Conservation (phyloP, 208 protist genomes). For the Herpetomonas muscarum region DNA sequence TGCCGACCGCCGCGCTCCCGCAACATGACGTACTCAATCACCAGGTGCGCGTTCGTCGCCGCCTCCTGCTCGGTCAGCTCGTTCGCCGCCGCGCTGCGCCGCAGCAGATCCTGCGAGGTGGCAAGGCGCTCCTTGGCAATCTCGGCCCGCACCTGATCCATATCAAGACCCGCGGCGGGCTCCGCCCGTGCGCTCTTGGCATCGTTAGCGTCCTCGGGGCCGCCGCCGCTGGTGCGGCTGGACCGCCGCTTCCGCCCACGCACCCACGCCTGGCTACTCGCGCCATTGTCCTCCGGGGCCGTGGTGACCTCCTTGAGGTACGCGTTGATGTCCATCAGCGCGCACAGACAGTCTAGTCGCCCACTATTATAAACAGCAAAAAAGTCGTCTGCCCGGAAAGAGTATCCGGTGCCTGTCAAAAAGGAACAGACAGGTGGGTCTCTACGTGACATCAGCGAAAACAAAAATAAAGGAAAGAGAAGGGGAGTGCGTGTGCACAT, state of each 20-base stretch:
- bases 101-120: constrained; percentile 12
- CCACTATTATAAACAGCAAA: too few relatives aligned
- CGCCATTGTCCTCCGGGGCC: constrained; percentile 26
- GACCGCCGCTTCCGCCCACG: constrained; percentile 20
- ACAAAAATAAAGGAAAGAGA: too few relatives aligned
- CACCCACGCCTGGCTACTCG: constrained; percentile 24
- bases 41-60: constrained; percentile 30
- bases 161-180: constrained; percentile 21
- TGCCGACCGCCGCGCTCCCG: constrained; percentile 50
- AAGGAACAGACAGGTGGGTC: too few relatives aligned
- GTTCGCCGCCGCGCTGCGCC: constrained; percentile 14
- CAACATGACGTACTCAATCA: constrained; percentile 66
- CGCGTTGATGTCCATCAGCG: constrained; percentile 65
- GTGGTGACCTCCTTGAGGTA: constrained; percentile 44
- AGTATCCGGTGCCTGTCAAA: too few relatives aligned
- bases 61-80: constrained; percentile 27
- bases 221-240: neutral
- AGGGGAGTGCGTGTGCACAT: too few relatives aligned
- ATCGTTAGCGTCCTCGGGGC: neutral
- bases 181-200: neutral
- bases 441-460: too few relatives aligned
- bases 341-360: too few relatives aligned
- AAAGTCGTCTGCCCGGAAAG: too few relatives aligned
- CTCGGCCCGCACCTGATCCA: constrained; percentile 19
- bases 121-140: constrained; percentile 20